These are phyloP conservation scores for Artemisia tridentata DNA, from an alignment of 129 eudicot genomes.

Conservation along the genomic window DNA sequence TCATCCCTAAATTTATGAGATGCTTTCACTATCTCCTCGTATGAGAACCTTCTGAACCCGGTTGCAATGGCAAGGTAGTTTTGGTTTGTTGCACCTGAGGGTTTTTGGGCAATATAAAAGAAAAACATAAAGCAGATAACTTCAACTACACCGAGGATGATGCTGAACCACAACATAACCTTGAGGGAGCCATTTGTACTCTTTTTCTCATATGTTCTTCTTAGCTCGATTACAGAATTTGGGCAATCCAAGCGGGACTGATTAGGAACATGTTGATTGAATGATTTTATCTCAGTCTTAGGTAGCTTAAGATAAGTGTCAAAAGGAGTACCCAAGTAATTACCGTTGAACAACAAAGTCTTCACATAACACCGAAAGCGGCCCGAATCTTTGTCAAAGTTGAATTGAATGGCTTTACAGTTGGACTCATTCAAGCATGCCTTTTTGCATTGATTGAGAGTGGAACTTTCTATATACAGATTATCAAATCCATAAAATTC, in stretches of 20 bases:
- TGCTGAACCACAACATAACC: constrained; percentile 33
- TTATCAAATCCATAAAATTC: constrained; percentile 11
- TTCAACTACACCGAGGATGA: constrained; percentile 25
- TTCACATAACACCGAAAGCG: neutral
- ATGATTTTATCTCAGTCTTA: constrained; percentile 2
- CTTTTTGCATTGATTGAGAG: neutral
- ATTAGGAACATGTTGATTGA: constrained; percentile 1
- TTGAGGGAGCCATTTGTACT: constrained; percentile 9
- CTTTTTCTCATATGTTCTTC: neutral
- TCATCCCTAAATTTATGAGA: constrained; percentile 27
- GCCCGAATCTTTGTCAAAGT: neutral
- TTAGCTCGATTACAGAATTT: neutral
- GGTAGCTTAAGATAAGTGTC: neutral
- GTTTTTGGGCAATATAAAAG: neutral
- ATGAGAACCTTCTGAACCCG: constrained; percentile 36
- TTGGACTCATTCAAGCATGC: neutral
- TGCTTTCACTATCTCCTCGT: constrained; percentile 29
- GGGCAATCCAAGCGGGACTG: constrained; percentile 3
- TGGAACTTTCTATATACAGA: neutral
- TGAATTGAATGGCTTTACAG: neutral
- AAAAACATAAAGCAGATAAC: constrained; percentile 8
- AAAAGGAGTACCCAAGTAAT: neutral
- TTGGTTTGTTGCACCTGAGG: constrained; percentile 14
- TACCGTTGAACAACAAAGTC: neutral
- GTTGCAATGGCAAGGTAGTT: constrained; percentile 28